These are phyloP conservation scores for Pinus albicaulis DNA, from an alignment of 75 land plant genomes.

Conservation along the genomic window DNA sequence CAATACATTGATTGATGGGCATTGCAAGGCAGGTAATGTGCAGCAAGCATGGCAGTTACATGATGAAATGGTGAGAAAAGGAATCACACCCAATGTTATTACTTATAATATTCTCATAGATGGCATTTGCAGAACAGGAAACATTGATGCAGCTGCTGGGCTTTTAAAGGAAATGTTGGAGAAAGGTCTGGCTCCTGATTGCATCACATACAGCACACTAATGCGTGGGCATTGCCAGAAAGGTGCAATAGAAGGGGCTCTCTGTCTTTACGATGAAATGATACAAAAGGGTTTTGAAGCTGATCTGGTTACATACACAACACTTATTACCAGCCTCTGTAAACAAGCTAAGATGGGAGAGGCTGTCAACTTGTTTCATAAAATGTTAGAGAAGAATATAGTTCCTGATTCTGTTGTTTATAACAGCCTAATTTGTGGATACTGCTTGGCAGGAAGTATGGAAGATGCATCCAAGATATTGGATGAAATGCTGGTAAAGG, in stretches of 20 bases:
- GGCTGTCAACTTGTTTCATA: constrained; percentile 14
- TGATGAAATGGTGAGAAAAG: constrained; percentile 10
- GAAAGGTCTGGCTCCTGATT: constrained; percentile 3
- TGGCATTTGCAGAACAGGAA: constrained; percentile 23
- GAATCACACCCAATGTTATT: constrained; percentile 22
- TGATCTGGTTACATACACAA: constrained; percentile 24
- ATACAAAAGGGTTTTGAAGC: constrained; percentile 5
- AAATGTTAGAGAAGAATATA: constrained; percentile 19
- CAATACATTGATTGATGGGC: constrained; percentile 21
- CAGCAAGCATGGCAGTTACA: constrained; percentile 13
- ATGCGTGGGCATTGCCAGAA: constrained; percentile 1
- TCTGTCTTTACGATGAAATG: constrained; percentile 21
- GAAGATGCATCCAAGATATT: too few relatives aligned
- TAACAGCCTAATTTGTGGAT: constrained; percentile 6
- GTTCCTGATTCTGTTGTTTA: constrained; percentile 18
- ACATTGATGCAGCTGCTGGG: constrained; percentile 12
- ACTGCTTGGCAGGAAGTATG: constrained; percentile 9
- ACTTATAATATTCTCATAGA: constrained; percentile 36
- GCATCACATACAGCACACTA: constrained; percentile 11
- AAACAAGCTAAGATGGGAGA: constrained; percentile 19
- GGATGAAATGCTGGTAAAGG: too few relatives aligned
- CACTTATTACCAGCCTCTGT: constrained; percentile 17
- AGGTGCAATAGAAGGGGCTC: constrained; percentile 18
- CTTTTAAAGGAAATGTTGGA: constrained; percentile 10
- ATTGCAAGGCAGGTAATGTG: constrained; percentile 10